phyloP scores from a whole-genome alignment of 1,284 basidiomycete genomes.

The Puccinia brachypodii region DNA sequence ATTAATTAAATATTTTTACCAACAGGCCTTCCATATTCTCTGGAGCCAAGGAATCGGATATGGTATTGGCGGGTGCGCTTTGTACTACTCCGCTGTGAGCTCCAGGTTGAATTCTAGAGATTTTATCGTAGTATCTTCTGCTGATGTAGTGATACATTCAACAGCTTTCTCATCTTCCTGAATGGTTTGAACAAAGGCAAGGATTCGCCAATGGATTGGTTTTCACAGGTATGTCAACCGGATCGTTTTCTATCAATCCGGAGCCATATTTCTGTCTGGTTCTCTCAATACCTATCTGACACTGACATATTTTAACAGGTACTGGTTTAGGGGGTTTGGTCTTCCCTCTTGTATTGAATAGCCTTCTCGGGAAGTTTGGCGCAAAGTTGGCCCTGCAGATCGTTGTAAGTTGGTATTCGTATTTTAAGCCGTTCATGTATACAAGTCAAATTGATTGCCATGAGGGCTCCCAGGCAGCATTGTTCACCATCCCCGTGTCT shows the following conservation, averaged over 20 bases:
- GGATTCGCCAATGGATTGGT: slow-evolving; percentile 44
- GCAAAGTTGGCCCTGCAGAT: not conserved
- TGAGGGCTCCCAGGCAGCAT: not conserved
- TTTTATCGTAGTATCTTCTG: not conserved
- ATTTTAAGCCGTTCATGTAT: not conserved
- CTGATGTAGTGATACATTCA: not conserved
- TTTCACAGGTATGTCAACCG: slow-evolving; percentile 19
- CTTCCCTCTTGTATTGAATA: slow-evolving; percentile 34
- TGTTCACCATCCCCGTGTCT: not conserved
- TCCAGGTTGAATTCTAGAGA: not conserved
- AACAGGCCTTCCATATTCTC: slow-evolving; percentile 35
- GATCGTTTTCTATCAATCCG: not conserved
- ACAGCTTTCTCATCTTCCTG: slow-evolving; percentile 42
- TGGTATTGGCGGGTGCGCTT: slow-evolving; percentile 20
- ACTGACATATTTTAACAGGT: not conserved
- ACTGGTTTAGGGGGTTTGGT: slow-evolving; percentile 29
- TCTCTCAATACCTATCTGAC: not conserved
- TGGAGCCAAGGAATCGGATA: slow-evolving; percentile 38
- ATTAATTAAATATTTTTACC: not conserved
- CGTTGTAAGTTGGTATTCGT: slow-evolving; percentile 1
- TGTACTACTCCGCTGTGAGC: slow-evolving; percentile 40
- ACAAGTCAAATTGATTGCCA: not conserved
- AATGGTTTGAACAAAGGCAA: slow-evolving; percentile 23
- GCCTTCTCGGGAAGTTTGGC: slow-evolving; percentile 20
- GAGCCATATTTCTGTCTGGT: not conserved